Evolutionary conservation across 78 protist species (phyloP).

Genomic region (Guillardia theta): DNA sequence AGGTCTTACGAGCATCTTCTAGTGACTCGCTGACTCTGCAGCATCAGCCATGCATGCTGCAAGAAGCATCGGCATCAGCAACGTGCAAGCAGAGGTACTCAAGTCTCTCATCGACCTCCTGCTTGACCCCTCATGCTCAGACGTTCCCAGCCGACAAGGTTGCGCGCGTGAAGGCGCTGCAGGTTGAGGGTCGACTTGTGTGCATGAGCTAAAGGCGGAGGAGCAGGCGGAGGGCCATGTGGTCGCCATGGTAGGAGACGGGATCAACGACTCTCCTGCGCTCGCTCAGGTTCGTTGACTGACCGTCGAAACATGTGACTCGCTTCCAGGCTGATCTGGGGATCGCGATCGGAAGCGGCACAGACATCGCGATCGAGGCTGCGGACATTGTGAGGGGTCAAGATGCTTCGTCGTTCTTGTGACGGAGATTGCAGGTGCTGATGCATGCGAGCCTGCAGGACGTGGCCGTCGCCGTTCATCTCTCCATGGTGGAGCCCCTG

Average conservation of each 20-base stretch:
- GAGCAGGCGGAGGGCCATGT: constrained; percentile 23
- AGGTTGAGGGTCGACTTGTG: constrained; percentile 49
- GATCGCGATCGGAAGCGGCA: constrained; percentile 87
- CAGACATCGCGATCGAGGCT: constrained; percentile 84
- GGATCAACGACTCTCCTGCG: constrained; percentile 92
- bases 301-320: constrained; percentile 25
- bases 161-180: constrained; percentile 65
- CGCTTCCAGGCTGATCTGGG: constrained; percentile 90
- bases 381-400: constrained; percentile 86
- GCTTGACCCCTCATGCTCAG: too few relatives aligned
- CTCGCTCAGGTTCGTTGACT: too few relatives aligned
- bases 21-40: too few relatives aligned
- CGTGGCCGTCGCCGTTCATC: neutral
- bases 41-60: too few relatives aligned
- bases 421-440: neutral
- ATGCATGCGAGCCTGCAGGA: neutral
- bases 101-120: too few relatives aligned
- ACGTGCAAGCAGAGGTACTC: too few relatives aligned
- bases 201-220: too few relatives aligned
- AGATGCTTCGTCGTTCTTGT: neutral
- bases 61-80: too few relatives aligned
- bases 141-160: constrained; percentile 79
- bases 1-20: too few relatives aligned
- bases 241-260: constrained; percentile 95
- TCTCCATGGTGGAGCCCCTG: too few relatives aligned